These are phyloP conservation scores for Gossypium trilobum DNA, from an alignment of 441 rosid species.

Conservation along the genomic window DNA sequence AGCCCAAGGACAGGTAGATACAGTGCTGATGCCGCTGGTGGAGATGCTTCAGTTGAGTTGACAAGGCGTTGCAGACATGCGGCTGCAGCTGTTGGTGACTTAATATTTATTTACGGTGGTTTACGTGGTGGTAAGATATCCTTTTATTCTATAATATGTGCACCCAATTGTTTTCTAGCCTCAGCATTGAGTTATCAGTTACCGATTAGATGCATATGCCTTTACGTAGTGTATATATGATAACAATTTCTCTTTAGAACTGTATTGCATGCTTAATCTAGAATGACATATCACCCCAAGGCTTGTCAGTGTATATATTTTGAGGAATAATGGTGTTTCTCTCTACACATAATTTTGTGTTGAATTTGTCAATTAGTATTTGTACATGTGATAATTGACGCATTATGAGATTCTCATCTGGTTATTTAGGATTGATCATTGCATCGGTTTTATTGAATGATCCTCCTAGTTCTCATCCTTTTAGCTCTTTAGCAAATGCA, in stretches of 20 bases:
- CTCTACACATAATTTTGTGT: not conserved
- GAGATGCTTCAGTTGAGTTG: slow-evolving; percentile 94
- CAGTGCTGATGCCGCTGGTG: slow-evolving; percentile 97
- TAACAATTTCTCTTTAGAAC: not conserved
- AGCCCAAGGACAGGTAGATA: slow-evolving; percentile 88
- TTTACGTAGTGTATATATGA: not conserved
- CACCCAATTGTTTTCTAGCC: not conserved
- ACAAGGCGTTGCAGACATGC: slow-evolving; percentile 99
- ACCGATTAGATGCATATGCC: not conserved
- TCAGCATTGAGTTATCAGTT: not conserved
- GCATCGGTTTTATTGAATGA: not conserved
- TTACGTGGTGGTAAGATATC: slow-evolving; percentile 87
- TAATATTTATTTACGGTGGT: slow-evolving; percentile 93
- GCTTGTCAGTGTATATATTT: not conserved
- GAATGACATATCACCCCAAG: not conserved
- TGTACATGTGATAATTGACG: not conserved
- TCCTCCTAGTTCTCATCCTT: not conserved
- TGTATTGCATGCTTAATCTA: not conserved
- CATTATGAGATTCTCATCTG: not conserved
- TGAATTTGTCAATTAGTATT: not conserved
- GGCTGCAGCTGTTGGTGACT: slow-evolving; percentile 93
- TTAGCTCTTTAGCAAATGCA: not conserved
- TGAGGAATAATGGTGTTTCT: not conserved
- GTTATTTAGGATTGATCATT: not conserved
- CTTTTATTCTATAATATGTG: not conserved